phyloP scores from a whole-genome alignment of 169 alveolate species.

The Plasmodium knowlesi region DNA sequence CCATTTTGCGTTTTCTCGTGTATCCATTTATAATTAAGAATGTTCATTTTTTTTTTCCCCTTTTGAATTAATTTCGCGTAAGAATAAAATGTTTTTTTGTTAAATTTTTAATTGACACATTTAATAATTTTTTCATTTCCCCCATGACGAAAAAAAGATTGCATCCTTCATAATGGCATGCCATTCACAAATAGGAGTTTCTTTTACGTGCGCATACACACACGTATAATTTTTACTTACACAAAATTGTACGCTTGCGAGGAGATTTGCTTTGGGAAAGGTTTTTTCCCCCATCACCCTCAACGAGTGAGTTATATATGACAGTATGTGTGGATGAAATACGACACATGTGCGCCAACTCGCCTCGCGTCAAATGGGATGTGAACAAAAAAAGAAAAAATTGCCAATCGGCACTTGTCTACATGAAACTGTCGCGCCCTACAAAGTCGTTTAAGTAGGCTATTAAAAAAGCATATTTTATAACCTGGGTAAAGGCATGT shows the following conservation, averaged over 20 bases:
- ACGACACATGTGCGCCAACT: not conserved
- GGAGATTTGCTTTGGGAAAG: not conserved
- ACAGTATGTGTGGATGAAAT: not conserved
- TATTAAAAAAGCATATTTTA: not conserved
- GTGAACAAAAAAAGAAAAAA: not conserved
- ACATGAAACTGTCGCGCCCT: not conserved
- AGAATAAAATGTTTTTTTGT: constrained; percentile 34
- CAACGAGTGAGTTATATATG: not conserved
- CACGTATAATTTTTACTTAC: not conserved
- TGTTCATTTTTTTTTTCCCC: not conserved
- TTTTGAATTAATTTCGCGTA: constrained; percentile 27
- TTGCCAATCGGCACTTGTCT: not conserved
- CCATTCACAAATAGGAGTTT: not conserved
- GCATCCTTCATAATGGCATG: not conserved
- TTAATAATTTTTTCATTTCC: not conserved
- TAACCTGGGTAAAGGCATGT: not conserved
- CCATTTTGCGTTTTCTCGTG: not conserved
- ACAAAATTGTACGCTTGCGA: not conserved
- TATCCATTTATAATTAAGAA: constrained; percentile 1
- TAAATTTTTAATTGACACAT: constrained; percentile 20
- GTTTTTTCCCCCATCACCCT: not conserved
- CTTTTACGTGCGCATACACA: not conserved
- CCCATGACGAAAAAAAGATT: not conserved
- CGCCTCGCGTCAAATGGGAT: not conserved
- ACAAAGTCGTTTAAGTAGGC: not conserved